Evolutionary conservation across 2,329 filamentous ascomycete genomes (phyloP), one percentile per base, ranked within the genome.

Genomic region (Byssochlamys sp.): DNA sequence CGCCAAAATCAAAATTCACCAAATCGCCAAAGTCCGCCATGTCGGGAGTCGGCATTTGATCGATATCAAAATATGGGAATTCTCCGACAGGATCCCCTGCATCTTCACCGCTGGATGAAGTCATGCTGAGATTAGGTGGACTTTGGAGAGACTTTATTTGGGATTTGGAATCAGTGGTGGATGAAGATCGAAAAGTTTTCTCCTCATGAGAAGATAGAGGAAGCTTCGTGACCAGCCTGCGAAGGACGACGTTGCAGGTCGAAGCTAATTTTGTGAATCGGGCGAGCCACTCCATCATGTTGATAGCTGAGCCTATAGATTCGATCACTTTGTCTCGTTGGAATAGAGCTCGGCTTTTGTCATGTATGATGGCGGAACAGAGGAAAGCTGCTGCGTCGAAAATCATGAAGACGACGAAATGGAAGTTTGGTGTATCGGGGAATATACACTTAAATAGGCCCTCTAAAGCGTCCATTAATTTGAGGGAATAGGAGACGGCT

Each of bases 381-480:
- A 81, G 64, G 19, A 80, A 69, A 0, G 80, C 77, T 0, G 78
- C 74, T 0, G 77, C 79, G 59, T 82, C 78, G 52, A 82, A 82
- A 31, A 81, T 75, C 50, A 72, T 71, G 57, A 81, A 82, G 0
- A 79, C 68, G 4, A 79, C 74, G 55, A 78, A 73, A 60, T 81
- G 77, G 49, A 79, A 80, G 35, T 78, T 80, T 4, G 75, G 72
- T 51, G 80, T 77, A 11, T 75, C 67, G 0, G 77, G 77, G 35
- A 76, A 62, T 11, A 66, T 57, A 6, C 63, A 70, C 19, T 77
- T 67, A 55, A 80, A 78, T 9, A 81, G 72, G 12, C 65, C 62
- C 25, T 71, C 71, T 4, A 78, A 69, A 1, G 71, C 67, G 2
- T 65, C 59, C 59, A 81, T 73, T 1, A 81, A 64, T 52, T 73